These are phyloP conservation scores for Neurospora sp. DNA, from an alignment of 495 filamentous ascomycete genomes.

Conservation along the genomic window DNA sequence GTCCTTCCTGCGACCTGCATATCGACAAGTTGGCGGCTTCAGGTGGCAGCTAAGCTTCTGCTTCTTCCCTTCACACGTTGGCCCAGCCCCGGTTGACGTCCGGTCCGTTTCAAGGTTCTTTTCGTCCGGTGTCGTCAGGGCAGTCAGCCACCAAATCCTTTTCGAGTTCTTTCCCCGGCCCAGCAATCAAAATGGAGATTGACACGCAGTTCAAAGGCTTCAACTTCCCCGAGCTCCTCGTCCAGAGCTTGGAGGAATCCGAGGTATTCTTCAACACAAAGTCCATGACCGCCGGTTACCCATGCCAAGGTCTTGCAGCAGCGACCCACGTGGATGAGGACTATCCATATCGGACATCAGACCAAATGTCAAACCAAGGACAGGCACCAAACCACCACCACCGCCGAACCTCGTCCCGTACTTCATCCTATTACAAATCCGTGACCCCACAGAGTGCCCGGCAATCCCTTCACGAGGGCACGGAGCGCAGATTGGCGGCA, in stretches of 20 bases:
- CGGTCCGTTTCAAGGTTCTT: background rate
- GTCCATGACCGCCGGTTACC: conserved; percentile 32
- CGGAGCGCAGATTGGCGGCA: background rate
- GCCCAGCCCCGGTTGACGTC: background rate
- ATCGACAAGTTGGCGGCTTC: background rate
- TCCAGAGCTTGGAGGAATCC: conserved; percentile 30
- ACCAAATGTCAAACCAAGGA: background rate
- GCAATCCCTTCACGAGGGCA: background rate
- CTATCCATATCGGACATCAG: conserved; percentile 8
- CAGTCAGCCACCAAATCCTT: background rate
- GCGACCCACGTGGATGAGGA: conserved; percentile 9
- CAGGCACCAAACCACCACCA: background rate
- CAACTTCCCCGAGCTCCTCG: conserved; percentile 37
- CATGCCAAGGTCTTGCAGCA: conserved; percentile 18
- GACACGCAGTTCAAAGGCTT: conserved; percentile 18
- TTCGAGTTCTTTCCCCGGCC: background rate
- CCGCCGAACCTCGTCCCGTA: background rate
- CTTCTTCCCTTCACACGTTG: background rate
- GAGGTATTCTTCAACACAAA: conserved; percentile 26
- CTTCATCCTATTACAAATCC: background rate
- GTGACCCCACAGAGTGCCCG: background rate
- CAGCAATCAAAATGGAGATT: conserved; percentile 5
- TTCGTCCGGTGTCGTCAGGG: background rate
- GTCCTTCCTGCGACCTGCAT: background rate
- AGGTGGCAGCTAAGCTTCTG: background rate